These are phyloP conservation scores for rapeseed (Brassica napus) DNA, from an alignment of 345 rosid species.

Conservation along the genomic window Da-Ae NC_063439.1:3791001-3791500, in stretches of 20 bases:
- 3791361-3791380: constrained; percentile 86
- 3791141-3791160: constrained; percentile 80
- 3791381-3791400: constrained; percentile 82
- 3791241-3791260: constrained; percentile 95
- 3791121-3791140: constrained; percentile 41
- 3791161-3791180: constrained; percentile 76
- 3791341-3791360: constrained; percentile 92
- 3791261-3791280: background rate
- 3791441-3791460: background rate
- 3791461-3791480: background rate
- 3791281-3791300: background rate
- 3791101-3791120: constrained; percentile 48
- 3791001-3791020: constrained; percentile 53
- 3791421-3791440: constrained; percentile 25
- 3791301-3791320: background rate
- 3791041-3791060: background rate
- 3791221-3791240: constrained; percentile 59
- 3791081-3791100: background rate
- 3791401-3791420: constrained; percentile 46
- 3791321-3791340: background rate
- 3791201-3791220: constrained; percentile 53
- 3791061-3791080: background rate
- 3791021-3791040: constrained; percentile 41
- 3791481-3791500: too few relatives aligned
- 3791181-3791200: constrained; percentile 61